phyloP scores from a whole-genome alignment of 208 protist species.

The Entamoeba moshkovskii region DNA sequence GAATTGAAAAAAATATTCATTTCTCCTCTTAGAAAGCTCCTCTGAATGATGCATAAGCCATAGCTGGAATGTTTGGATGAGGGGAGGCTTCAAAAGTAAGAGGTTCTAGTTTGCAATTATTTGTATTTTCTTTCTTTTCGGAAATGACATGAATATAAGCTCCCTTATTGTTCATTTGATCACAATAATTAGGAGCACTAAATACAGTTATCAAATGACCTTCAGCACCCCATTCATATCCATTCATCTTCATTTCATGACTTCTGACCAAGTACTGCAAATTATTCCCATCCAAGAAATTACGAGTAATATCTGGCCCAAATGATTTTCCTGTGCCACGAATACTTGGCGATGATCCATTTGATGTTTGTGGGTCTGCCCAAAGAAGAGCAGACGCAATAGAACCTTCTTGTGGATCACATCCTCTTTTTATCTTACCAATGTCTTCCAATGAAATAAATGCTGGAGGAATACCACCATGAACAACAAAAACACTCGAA shows the following conservation, averaged over 20 bases:
- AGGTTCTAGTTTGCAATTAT: neutral
- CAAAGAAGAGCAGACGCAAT: neutral
- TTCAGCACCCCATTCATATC: neutral
- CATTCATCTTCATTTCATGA: neutral
- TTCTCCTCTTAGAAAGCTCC: neutral
- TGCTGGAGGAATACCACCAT: constrained; percentile 29
- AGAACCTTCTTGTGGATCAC: neutral
- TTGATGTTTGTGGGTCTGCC: neutral
- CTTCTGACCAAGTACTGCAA: neutral
- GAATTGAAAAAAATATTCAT: neutral
- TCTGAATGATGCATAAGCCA: neutral
- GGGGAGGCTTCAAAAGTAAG: neutral
- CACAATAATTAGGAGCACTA: constrained; percentile 3
- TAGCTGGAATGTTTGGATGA: neutral
- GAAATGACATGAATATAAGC: neutral
- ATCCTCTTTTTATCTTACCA: neutral
- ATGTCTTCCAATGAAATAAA: constrained; percentile 19
- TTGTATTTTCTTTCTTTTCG: neutral
- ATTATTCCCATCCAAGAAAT: constrained; percentile 3
- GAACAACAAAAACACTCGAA: constrained; percentile 19
- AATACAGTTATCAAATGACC: neutral
- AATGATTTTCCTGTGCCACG: neutral
- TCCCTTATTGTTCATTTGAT: neutral
- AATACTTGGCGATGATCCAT: neutral
- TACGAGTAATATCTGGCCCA: neutral